A percentile compares a stretch with the other conserved stretches of the same genome.
phyloP scores from a whole-genome alignment of 805 yeast species.

The Saccharomycopsis fodiens region DNA sequence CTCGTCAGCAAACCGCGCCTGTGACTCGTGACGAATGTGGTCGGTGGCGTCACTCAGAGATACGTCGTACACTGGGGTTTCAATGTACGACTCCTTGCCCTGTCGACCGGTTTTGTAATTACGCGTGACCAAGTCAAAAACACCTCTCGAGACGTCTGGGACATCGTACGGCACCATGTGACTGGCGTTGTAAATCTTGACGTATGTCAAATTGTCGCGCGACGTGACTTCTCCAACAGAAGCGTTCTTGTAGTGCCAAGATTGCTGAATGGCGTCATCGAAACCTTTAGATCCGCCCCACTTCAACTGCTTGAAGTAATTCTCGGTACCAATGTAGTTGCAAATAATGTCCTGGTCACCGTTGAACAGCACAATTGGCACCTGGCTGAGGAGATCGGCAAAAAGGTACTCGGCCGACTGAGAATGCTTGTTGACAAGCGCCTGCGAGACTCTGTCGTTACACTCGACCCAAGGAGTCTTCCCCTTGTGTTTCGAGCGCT shows the following conservation, averaged over 20 bases:
- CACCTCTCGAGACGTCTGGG: constrained; percentile 51
- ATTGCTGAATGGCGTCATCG: constrained; percentile 26
- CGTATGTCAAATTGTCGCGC: constrained; percentile 59
- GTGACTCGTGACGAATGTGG: constrained; percentile 2
- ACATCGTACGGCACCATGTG: constrained; percentile 79
- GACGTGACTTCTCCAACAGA: constrained; percentile 34
- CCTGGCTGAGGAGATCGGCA: constrained; percentile 52
- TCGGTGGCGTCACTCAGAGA: neutral
- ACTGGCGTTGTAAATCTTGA: constrained; percentile 52
- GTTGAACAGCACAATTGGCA: constrained; percentile 66
- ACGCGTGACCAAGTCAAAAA: constrained; percentile 41
- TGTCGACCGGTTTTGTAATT: constrained; percentile 24
- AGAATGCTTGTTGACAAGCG: constrained; percentile 45
- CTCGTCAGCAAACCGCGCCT: constrained; percentile 2
- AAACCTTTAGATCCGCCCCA: constrained; percentile 58
- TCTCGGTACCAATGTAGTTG: constrained; percentile 69
- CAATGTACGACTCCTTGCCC: constrained; percentile 2
- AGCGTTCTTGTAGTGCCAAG: constrained; percentile 39
- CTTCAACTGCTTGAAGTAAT: constrained; percentile 48
- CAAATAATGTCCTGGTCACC: constrained; percentile 90
- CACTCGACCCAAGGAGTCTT: constrained; percentile 71
- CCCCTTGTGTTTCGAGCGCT: constrained; percentile 10
- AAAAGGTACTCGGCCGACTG: constrained; percentile 57
- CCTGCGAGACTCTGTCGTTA: constrained; percentile 45
- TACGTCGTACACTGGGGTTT: constrained; percentile 18